Evolutionary conservation across 306 rosid genomes (phyloP), one percentile per base, ranked within the genome.

Genomic region (Oxytropis ochrocephala): DNA sequence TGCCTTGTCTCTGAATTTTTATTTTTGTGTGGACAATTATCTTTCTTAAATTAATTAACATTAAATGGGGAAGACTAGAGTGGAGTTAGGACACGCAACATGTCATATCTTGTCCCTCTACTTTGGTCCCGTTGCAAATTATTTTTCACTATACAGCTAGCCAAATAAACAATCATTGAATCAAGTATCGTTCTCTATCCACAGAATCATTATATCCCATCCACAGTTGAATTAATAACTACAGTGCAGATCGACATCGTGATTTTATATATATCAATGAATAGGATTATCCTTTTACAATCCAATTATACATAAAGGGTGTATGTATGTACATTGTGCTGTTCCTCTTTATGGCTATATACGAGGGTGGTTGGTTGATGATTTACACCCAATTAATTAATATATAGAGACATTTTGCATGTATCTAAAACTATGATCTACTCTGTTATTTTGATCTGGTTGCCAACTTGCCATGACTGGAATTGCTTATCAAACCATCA

Each of bases 351-450:
- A 7, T 8, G 54, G 70, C n/a, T n/a, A n/a, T 67, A 69, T 21
- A 32, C 33, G 10, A 1, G 48, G 62, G 18, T 29, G 18, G 33
- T 42, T 29, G 18, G 33, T 42, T 44, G 58, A 77, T 32, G 55
- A 54, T 64, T 42, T 73, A 33, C 84, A 54, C 78, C 59, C 44
- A 58, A 41, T n/a, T 44, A 64, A 13, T 24, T 24, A 24, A 21
- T 21, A 21, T 21, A 21, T 21, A 21, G 27, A 21, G 1, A 21
- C 27, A 21, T 1, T 21, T 2, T 21, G 2, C 2, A 21, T 21
- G n/a, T n/a, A n/a, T n/a, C n/a, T n/a, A n/a, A n/a, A 21, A 21
- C 27, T 21, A 21, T 24, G n/a, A 24, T 24, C 3, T 24, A 1
- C 29, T 24, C 29, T 24, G 29, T 24, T 24, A 24, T 24, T 24